phyloP scores from a whole-genome alignment of 257 asterid genomes.

The Gentiana straminea region DNA sequence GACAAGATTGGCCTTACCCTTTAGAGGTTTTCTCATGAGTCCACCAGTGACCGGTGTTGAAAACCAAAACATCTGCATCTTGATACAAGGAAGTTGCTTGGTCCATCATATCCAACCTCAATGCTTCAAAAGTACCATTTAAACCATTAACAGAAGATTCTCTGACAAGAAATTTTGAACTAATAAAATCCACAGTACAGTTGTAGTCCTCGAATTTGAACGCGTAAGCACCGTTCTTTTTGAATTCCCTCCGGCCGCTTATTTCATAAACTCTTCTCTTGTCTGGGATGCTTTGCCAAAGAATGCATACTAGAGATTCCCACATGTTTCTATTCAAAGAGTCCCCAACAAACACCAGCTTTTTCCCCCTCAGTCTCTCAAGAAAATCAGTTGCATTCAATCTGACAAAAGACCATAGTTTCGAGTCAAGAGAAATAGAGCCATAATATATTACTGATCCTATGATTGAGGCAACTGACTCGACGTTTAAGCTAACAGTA shows the following conservation, averaged over 20 bases:
- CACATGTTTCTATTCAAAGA: slow-evolving; percentile 94
- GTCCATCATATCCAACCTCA: too few species aligned
- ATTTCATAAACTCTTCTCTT: slow-evolving; percentile 69
- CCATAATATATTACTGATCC: not conserved
- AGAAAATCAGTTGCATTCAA: slow-evolving; percentile 78
- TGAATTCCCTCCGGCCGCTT: slow-evolving; percentile 87
- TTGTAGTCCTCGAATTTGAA: too few species aligned
- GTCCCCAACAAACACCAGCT: slow-evolving; percentile 79
- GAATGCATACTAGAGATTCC: slow-evolving; percentile 91
- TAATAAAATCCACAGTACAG: too few species aligned
- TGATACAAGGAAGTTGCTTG: slow-evolving; percentile 63
- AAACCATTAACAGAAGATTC: too few species aligned
- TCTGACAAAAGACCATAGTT: slow-evolving; percentile 29
- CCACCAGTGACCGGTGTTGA: slow-evolving; percentile 99
- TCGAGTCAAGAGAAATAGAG: not conserved
- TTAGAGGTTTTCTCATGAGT: slow-evolving; percentile 93
- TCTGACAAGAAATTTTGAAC: too few species aligned
- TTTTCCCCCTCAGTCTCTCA: slow-evolving; percentile 68
- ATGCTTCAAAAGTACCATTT: too few species aligned
- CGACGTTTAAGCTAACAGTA: too few species aligned
- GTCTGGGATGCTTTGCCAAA: slow-evolving; percentile 62
- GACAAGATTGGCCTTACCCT: slow-evolving; percentile 55
- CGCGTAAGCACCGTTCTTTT: too few species aligned
- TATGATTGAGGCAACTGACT: too few species aligned
- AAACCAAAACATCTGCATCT: slow-evolving; percentile 78